Evolutionary conservation across 495 filamentous ascomycete species (phyloP), one percentile per base, ranked within the genome.

Genomic region (Hyaloscypha bicolor): DNA sequence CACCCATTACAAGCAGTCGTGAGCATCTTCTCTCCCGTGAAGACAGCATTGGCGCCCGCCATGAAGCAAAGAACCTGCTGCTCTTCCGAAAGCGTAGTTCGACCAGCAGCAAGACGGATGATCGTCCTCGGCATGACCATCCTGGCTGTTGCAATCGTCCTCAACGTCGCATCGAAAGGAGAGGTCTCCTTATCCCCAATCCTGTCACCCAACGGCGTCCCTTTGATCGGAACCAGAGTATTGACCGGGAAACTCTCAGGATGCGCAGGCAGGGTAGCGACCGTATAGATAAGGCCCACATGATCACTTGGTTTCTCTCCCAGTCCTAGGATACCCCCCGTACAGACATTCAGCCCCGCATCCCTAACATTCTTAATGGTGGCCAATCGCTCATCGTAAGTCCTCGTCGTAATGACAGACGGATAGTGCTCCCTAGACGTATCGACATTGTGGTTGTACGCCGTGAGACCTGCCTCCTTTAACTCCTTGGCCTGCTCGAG

Each of bases 1-100:
- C 91, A 96, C 5, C 92, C 92, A 68, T 89, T 93, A 74, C 91
- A 94, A 63, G 90, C 90, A 0, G 92, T 94, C 21, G 92, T 96
- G 80, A 94, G 73, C 92, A 96, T 94, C 83, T 92, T 94, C 79
- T 96, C 92, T 22, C 92, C 92, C 1, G 92, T 96, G 76, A 96
- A 96, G 9, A 96, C 86, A 14, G 92, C 92, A 74, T 96, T 96
- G 0, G 92, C 92, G 31, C 92, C 92, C 0, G 92, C 91, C 83
- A 88, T 85, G 76, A 94, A 96, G 73, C 92, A 94, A 66, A 92
- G 75, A 25, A 90, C 85, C 78, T 96, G 92, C 79, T 94, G 88
- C 76, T 92, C 91, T 79, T 96, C 92, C 21, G 82, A 79, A 78
- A 96, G 83, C 1, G 88, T 88, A 71, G 88, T 92, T 51, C 92